A percentile compares a stretch with the other conserved stretches of the same genome.
Evolutionary conservation across 2,329 filamentous ascomycete genomes (phyloP).

Genomic region (Calonectria naviculata): DNA sequence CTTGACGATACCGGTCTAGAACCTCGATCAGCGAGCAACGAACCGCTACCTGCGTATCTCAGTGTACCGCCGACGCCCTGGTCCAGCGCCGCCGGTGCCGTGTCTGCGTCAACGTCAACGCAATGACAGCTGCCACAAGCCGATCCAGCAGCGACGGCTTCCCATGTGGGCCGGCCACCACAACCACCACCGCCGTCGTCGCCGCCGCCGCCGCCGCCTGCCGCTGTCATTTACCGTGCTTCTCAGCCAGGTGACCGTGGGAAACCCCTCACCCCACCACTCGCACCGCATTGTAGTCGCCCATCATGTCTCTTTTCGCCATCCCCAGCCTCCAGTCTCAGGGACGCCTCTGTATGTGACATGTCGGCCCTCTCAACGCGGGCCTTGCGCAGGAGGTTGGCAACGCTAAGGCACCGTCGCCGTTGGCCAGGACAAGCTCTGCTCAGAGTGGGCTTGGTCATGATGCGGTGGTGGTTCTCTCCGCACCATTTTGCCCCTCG

Average conservation of each 20-base stretch:
- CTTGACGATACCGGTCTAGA: constrained; percentile 1
- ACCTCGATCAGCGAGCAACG: constrained; percentile 1
- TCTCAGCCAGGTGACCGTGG: neutral
- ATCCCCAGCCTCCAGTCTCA: neutral
- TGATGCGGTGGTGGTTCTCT: constrained; percentile 11
- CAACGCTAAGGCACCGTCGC: neutral
- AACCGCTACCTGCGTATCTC: neutral
- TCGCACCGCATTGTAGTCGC: neutral
- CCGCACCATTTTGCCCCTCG: neutral
- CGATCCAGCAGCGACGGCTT: neutral
- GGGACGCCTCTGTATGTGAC: neutral
- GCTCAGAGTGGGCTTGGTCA: neutral
- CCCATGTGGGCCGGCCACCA: constrained; percentile 9
- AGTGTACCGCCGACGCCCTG: neutral
- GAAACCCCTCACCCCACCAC: constrained; percentile 19
- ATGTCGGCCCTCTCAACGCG: neutral
- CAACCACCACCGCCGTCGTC: neutral
- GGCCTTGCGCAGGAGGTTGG: neutral
- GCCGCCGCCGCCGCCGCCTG: neutral
- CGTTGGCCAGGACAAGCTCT: neutral
- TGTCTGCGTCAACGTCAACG: constrained; percentile 1
- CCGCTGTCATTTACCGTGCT: constrained; percentile 8
- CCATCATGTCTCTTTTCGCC: constrained; percentile 24
- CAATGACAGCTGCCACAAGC: constrained; percentile 7
- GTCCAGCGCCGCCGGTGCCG: neutral